phyloP scores from a whole-genome alignment of 192 early-diverging fungal species.

The Backusella tuberculispora region DNA sequence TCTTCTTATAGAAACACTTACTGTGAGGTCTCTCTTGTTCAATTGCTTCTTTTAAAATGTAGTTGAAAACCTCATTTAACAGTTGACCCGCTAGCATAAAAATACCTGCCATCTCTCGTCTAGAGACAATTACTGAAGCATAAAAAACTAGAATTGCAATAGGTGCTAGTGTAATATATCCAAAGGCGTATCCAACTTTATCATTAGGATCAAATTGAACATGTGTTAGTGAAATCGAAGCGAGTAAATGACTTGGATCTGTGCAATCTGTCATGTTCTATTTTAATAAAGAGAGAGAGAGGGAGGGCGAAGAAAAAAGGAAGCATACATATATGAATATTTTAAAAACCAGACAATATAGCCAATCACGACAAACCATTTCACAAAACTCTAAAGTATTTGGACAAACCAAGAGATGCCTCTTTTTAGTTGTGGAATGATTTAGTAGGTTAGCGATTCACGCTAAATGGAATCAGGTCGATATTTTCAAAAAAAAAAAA shows the following conservation, averaged over 20 bases:
- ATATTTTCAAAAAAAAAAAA: too few relatives aligned
- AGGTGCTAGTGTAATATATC: conserved; percentile 67
- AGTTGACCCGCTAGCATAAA: conserved; percentile 76
- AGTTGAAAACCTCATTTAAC: conserved; percentile 67
- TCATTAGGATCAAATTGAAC: conserved; percentile 69
- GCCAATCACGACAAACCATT: conserved; percentile 1
- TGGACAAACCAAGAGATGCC: too few relatives aligned
- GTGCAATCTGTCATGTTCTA: neutral
- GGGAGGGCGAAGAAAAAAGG: neutral
- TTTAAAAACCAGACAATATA: neutral
- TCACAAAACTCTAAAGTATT: too few relatives aligned
- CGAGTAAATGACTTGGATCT: conserved; percentile 31
- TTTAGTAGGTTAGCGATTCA: too few relatives aligned
- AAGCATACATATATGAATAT: neutral
- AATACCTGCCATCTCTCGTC: conserved; percentile 60
- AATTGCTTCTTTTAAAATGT: conserved; percentile 61
- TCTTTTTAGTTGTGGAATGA: too few relatives aligned
- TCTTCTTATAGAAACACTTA: conserved; percentile 29
- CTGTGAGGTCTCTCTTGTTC: conserved; percentile 68
- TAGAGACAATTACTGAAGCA: conserved; percentile 60
- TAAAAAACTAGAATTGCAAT: conserved; percentile 71
- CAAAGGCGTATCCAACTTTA: conserved; percentile 60
- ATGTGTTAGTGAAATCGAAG: conserved; percentile 71
- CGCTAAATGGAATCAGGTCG: too few relatives aligned
- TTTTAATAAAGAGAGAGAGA: neutral